Evolutionary conservation across 805 yeast species (phyloP).

Genomic region (Yarrowia deformans): DNA sequence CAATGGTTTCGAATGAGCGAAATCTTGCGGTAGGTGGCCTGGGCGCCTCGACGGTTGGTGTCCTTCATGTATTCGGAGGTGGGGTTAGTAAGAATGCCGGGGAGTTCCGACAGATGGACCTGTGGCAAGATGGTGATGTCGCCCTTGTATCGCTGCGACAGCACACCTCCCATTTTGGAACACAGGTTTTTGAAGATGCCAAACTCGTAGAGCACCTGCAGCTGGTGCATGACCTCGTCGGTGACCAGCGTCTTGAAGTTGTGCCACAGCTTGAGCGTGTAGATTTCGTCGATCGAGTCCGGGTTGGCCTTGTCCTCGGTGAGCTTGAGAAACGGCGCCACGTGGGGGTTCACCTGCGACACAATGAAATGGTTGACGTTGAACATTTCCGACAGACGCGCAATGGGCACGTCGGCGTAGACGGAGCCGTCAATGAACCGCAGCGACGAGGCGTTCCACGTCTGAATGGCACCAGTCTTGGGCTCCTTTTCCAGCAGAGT

Average conservation of each 20-base stretch:
- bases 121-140: constrained; percentile 93
- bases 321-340: constrained; percentile 75
- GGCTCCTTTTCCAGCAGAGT: constrained; percentile 84
- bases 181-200: constrained; percentile 78
- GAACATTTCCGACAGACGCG: constrained; percentile 93
- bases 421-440: constrained; percentile 96
- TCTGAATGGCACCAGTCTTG: constrained; percentile 70
- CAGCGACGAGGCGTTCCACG: constrained; percentile 81
- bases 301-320: constrained; percentile 52
- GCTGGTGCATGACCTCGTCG: constrained; percentile 77
- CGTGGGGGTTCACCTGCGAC: constrained; percentile 97
- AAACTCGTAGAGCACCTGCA: constrained; percentile 74
- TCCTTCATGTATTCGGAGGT: constrained; percentile 74
- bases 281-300: constrained; percentile 34
- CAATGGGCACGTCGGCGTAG: constrained; percentile 89
- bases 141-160: constrained; percentile 90
- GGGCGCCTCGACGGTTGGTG: constrained; percentile 79
- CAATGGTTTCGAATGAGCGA: constrained; percentile 88
- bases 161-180: constrained; percentile 73
- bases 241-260: constrained; percentile 62
- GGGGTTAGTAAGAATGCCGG: constrained; percentile 78
- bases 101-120: constrained; percentile 62
- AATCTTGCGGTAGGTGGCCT: constrained; percentile 93
- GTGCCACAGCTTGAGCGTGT: constrained; percentile 37
- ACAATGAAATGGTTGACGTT: constrained; percentile 97